Conservation (phyloP, 2,329 filamentous ascomycete genomes). For the Colletotrichum cordylinicola region DNA sequence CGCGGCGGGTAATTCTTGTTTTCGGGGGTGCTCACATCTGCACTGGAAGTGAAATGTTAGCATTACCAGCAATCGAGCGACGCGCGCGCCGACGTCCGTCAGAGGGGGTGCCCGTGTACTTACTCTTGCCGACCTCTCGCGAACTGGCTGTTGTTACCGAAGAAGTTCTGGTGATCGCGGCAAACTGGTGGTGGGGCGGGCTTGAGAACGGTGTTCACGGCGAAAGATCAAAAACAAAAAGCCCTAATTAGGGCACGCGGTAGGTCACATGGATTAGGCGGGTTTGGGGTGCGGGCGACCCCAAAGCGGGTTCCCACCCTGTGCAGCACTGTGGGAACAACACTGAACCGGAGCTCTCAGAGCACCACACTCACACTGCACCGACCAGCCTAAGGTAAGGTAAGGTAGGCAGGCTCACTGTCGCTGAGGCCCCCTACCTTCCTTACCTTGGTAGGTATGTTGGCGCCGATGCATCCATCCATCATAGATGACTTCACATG, state of each 20-base stretch:
- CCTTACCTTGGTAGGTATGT: neutral
- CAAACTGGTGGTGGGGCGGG: constrained; percentile 15
- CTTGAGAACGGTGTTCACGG: constrained; percentile 20
- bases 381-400: neutral
- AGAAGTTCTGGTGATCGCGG: constrained; percentile 27
- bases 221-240: neutral
- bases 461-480: too few species aligned
- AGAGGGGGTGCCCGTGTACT: constrained; percentile 38
- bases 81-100: neutral
- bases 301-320: neutral
- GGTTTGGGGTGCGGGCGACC: neutral
- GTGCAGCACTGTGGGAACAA: neutral
- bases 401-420: neutral
- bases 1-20: constrained; percentile 13
- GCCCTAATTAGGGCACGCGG: constrained; percentile 22
- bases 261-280: neutral
- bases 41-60: constrained; percentile 61
- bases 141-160: constrained; percentile 38
- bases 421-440: neutral
- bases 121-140: constrained; percentile 64
- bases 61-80: neutral
- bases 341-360: neutral
- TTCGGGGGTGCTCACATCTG: constrained; percentile 76
- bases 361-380: neutral
- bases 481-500: neutral